Percentiles rank a stretch among this genome's conserved stretches.
Conservation (phyloP, 1,284 basidiomycete species). For the Peniophora sp. region DNA sequence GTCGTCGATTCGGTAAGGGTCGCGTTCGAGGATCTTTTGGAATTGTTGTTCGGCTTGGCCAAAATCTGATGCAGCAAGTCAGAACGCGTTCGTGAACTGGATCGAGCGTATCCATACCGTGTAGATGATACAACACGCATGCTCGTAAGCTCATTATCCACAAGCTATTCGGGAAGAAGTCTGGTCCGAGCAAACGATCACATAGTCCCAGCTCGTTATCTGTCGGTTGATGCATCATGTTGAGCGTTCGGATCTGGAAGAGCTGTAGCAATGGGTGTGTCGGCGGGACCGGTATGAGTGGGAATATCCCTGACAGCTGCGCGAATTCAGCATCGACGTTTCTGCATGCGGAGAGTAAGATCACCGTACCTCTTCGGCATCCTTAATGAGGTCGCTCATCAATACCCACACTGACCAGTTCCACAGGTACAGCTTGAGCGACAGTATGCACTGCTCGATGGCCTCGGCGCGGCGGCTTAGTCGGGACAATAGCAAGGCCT, state of each 20-base stretch:
- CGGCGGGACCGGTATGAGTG: constrained; percentile 55
- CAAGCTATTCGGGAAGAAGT: constrained; percentile 77
- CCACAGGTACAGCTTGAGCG: constrained; percentile 81
- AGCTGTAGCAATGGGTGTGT: constrained; percentile 74
- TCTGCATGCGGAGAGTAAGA: not conserved
- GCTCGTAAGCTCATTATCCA: constrained; percentile 86
- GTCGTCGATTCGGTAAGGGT: constrained; percentile 91
- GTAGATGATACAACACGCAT: constrained; percentile 82
- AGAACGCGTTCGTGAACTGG: not conserved
- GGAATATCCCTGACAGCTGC: constrained; percentile 59
- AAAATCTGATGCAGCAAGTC: constrained; percentile 53
- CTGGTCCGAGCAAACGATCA: constrained; percentile 61
- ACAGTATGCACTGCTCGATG: constrained; percentile 74
- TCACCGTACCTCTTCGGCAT: constrained; percentile 76
- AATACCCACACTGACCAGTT: constrained; percentile 95
- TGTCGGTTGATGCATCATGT: constrained; percentile 83
- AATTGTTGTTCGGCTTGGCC: constrained; percentile 79
- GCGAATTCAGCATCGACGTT: constrained; percentile 7
- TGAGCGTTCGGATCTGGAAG: constrained; percentile 86
- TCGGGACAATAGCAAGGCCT: constrained; percentile 62
- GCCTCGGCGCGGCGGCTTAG: constrained; percentile 79
- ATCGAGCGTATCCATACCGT: constrained; percentile 48
- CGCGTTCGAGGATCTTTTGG: constrained; percentile 69
- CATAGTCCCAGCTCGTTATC: constrained; percentile 78
- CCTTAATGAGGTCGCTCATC: constrained; percentile 74